These are phyloP conservation scores for Catunica adiposa DNA, from an alignment of 2,329 filamentous ascomycete species.

Conservation along the genomic window DNA sequence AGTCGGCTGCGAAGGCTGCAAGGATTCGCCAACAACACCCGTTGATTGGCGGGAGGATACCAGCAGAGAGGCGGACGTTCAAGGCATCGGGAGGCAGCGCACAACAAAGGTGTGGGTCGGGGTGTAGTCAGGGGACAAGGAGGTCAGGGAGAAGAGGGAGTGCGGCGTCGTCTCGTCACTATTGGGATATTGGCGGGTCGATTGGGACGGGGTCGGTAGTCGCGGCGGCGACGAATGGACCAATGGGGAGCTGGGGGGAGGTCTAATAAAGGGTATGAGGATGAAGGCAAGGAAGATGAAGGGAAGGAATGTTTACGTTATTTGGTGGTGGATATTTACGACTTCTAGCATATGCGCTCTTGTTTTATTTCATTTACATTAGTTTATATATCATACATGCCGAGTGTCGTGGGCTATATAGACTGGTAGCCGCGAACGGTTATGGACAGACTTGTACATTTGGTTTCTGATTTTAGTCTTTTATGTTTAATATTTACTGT, in stretches of 20 bases:
- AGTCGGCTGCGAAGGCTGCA: slow-evolving; percentile 25
- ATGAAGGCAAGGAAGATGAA: background rate
- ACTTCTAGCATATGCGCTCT: background rate
- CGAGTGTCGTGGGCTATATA: background rate
- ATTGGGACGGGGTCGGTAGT: slow-evolving; percentile 60
- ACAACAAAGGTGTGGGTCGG: slow-evolving; percentile 31
- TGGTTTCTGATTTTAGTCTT: background rate
- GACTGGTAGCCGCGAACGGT: background rate
- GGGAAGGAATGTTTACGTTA: background rate
- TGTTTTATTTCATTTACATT: slow-evolving; percentile 1
- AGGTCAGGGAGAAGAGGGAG: slow-evolving; percentile 51
- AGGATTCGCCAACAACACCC: slow-evolving; percentile 83
- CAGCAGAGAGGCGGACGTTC: slow-evolving; percentile 39
- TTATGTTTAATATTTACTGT: background rate
- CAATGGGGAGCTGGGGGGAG: slow-evolving; percentile 67
- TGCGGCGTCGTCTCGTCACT: slow-evolving; percentile 56
- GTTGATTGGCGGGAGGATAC: slow-evolving; percentile 47
- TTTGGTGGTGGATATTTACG: background rate
- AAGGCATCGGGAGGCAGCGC: slow-evolving; percentile 33
- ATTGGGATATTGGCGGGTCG: slow-evolving; percentile 80
- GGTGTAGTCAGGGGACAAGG: slow-evolving; percentile 76
- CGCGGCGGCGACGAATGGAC: slow-evolving; percentile 33
- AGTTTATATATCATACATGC: background rate
- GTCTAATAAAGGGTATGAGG: slow-evolving; percentile 28
- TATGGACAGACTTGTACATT: background rate